A percentile compares a stretch with the other conserved stretches of the same genome.
Evolutionary conservation across 164 flowering plant genomes (phyloP).

Genomic region (Buxus sempervirens): DNA sequence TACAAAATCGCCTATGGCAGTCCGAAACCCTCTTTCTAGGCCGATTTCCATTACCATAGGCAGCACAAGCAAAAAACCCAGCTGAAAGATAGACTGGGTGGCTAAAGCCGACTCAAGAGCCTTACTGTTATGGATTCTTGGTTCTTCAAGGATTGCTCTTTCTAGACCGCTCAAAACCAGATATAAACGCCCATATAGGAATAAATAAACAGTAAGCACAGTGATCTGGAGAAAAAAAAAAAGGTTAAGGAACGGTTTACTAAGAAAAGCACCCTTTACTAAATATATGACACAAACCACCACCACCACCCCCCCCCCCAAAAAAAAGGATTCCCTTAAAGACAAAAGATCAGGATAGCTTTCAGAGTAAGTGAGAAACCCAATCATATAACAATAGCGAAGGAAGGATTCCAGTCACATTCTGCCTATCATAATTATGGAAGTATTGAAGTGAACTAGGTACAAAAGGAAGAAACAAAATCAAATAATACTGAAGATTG

Average conservation of each 20-base stretch:
- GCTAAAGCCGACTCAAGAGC: conserved; percentile 68
- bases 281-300: too few relatives aligned
- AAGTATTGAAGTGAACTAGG: too few relatives aligned
- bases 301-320: too few relatives aligned
- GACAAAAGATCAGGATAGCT: too few relatives aligned
- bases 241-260: too few relatives aligned
- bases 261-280: too few relatives aligned
- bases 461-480: not conserved
- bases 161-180: conserved; percentile 77
- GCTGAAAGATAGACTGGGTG: conserved; percentile 57
- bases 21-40: conserved; percentile 70
- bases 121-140: conserved; percentile 40
- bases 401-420: not conserved
- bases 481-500: not conserved
- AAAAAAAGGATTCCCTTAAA: too few relatives aligned
- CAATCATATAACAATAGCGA: not conserved
- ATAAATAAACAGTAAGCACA: conserved; percentile 64
- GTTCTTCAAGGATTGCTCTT: conserved; percentile 36
- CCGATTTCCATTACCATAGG: conserved; percentile 86
- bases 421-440: not conserved
- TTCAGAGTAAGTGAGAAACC: too few relatives aligned
- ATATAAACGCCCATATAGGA: conserved; percentile 68
- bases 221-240: conserved; percentile 42
- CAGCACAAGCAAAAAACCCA: conserved; percentile 59
- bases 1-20: conserved; percentile 64